Evolutionary conservation across 2,329 filamentous ascomycete species (phyloP), one percentile per base, ranked within the genome.

Genomic region (Colletotrichum horii): DNA sequence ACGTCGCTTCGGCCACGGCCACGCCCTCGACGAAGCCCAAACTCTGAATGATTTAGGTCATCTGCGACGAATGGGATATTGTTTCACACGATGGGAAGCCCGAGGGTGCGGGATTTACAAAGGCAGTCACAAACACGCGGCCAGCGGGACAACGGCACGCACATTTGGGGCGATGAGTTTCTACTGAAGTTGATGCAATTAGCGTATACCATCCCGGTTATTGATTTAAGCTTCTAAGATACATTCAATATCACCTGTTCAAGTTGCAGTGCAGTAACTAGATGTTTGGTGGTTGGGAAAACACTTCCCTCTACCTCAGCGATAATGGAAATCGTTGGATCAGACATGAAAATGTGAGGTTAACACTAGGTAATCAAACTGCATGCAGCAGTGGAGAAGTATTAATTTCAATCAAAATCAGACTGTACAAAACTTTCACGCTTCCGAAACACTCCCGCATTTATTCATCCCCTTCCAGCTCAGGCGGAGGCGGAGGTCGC

Each of bases 211-310:
- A 14, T 52, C 4, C 1, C 4, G n/a, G n/a, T 14, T 14, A 0
- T 52, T 52, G 9, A 52, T 22, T 8, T 7, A 5, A 22, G 3
- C 6, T 48, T 8, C 9, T 11, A 22, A 48, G 9, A 22, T 48
- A 48, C 43, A 14, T 3, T 8, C 19, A n/a, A 1, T 43, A 43
- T 43, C 36, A 11, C 5, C n/a, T 43, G 19, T 43, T 1, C 16
- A 43, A 43, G 38, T n/a, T 43, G 3, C 19, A 11, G 5, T 38
- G 16, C 36, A 19, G 4, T 38, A 5, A 2, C 36, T 8, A 43
- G 19, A 6, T 1, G 19, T 3, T 43, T 43, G 1, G 8, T 0
- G 8, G 38, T 0, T 6, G 5, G 38, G 38, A 4, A 43, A 5
- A 12, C 2, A n/a, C n/a, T 0, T 8, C 9, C 9, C 19, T 6